Conservation (phyloP, 2,329 filamentous ascomycete species). For the Cyphellophora europaea region DNA sequence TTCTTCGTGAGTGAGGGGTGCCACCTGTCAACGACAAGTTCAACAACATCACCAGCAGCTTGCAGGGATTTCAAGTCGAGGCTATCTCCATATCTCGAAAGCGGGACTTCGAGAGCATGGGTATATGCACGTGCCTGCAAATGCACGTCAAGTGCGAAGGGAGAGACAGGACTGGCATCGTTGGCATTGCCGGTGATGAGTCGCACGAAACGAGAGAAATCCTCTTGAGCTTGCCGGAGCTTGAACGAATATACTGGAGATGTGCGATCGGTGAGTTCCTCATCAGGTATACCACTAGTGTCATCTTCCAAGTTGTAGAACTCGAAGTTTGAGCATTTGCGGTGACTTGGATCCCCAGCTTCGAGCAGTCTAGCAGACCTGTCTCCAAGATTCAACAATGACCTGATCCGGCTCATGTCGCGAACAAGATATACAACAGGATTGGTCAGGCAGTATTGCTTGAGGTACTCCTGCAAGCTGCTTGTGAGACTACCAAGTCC, state of each 20-base stretch:
- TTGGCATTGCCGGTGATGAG: constrained; percentile 46
- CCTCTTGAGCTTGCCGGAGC: constrained; percentile 46
- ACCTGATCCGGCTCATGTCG: constrained; percentile 30
- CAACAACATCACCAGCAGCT: constrained; percentile 50
- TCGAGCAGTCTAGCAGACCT: constrained; percentile 33
- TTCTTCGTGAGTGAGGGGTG: constrained; percentile 38
- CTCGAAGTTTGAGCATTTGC: constrained; percentile 37
- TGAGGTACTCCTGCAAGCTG: constrained; percentile 31
- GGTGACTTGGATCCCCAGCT: constrained; percentile 35
- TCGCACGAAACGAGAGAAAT: constrained; percentile 51
- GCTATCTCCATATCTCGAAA: constrained; percentile 25
- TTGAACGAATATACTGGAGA: constrained; percentile 39
- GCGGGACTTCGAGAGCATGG: constrained; percentile 29
- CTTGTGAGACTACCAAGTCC: constrained; percentile 33
- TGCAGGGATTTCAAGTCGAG: constrained; percentile 44
- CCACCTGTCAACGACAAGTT: constrained; percentile 52
- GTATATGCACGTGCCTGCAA: constrained; percentile 46
- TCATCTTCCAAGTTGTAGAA: constrained; percentile 41
- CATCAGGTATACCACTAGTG: constrained; percentile 26
- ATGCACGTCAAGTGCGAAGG: constrained; percentile 52
- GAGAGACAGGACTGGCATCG: constrained; percentile 46
- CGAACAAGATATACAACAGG: constrained; percentile 33
- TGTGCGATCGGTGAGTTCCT: constrained; percentile 28
- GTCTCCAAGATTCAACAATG: constrained; percentile 33
- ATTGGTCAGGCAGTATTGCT: constrained; percentile 26